These are phyloP conservation scores for Talaromyces stipitatus DNA, from an alignment of 495 filamentous ascomycete species.

Conservation along the genomic window DNA sequence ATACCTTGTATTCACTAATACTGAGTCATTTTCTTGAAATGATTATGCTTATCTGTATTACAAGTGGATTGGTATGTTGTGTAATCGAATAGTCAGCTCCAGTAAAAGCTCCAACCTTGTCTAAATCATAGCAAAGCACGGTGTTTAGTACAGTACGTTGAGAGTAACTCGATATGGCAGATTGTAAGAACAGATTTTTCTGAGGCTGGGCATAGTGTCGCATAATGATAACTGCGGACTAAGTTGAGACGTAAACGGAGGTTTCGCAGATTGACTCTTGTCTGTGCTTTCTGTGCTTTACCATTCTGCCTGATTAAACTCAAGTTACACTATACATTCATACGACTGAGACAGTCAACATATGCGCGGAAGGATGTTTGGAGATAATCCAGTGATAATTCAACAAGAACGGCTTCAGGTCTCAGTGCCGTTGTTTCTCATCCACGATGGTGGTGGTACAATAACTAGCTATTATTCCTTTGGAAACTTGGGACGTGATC, in stretches of 20 bases:
- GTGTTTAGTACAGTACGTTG: too few species aligned
- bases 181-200: too few species aligned
- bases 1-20: too few species aligned
- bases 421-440: constrained; percentile 23
- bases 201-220: too few species aligned
- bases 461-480: constrained; percentile 31
- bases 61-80: too few species aligned
- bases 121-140: too few species aligned
- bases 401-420: neutral
- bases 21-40: too few species aligned
- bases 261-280: neutral
- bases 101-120: too few species aligned
- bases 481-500: constrained; percentile 17
- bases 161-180: too few species aligned
- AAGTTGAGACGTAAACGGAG: neutral
- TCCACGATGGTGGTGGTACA: constrained; percentile 38
- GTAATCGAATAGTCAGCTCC: too few species aligned
- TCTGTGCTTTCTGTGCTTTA: neutral
- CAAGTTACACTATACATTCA: neutral
- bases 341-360: neutral
- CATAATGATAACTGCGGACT: too few species aligned
- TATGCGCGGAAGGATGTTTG: neutral
- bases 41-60: too few species aligned
- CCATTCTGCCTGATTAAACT: neutral
- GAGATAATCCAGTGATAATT: constrained; percentile 1